phyloP scores from a whole-genome alignment of 208 protist genomes.

The Trichomonas vaginalis region DNA sequence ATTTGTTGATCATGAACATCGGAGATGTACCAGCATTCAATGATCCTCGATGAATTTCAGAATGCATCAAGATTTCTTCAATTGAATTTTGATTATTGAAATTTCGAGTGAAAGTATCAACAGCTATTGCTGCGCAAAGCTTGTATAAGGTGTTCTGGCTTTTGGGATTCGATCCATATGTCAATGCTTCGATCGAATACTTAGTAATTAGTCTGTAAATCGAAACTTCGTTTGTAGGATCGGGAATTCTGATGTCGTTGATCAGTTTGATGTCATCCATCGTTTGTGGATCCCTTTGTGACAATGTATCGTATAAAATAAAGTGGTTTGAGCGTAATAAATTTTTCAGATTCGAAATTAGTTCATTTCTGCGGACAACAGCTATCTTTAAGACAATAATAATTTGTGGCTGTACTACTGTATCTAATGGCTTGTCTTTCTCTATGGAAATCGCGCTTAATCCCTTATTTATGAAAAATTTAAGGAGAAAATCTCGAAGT shows the following conservation, averaged over 20 bases:
- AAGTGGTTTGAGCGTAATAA: neutral
- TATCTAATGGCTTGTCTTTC: neutral
- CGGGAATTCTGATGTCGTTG: neutral
- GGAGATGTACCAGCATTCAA: neutral
- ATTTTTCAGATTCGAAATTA: no score
- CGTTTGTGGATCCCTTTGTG: no score
- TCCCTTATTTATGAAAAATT: neutral
- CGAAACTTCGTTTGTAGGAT: neutral
- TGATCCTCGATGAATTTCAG: neutral
- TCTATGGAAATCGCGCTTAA: neutral
- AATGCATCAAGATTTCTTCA: neutral
- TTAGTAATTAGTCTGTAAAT: neutral
- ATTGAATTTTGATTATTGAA: neutral
- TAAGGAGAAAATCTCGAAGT: neutral
- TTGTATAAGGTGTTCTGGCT: neutral
- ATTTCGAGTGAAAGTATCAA: neutral
- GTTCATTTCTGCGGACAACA: neutral
- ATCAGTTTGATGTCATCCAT: neutral
- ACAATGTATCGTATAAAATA: neutral
- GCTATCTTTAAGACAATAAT: neutral
- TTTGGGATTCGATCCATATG: neutral
- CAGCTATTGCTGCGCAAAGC: neutral
- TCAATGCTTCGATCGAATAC: neutral
- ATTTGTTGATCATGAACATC: neutral
- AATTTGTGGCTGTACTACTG: neutral